A percentile compares a stretch with the other conserved stretches of the same genome.
These are phyloP conservation scores for Diaporthe humulicola DNA, from an alignment of 2,329 filamentous ascomycete genomes.

Conservation along the genomic window DNA sequence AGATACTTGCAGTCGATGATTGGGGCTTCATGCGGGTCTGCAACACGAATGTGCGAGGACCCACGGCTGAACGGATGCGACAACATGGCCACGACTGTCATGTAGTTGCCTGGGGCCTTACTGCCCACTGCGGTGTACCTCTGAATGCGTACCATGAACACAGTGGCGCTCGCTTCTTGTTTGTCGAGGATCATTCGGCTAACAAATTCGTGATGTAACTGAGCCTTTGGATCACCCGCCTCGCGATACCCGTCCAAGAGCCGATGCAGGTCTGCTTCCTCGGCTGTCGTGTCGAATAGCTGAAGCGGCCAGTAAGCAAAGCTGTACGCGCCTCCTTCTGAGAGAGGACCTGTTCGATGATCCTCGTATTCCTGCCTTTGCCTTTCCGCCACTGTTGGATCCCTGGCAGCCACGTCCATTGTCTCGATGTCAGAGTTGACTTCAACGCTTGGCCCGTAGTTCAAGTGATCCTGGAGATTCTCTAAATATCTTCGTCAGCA, in stretches of 20 bases:
- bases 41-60: background rate
- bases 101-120: background rate
- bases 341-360: background rate
- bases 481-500: background rate
- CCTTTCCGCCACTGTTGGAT: background rate
- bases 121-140: background rate
- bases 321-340: constrained; percentile 3
- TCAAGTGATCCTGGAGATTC: constrained; percentile 14
- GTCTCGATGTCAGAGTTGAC: constrained; percentile 3
- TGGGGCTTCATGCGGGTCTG: background rate
- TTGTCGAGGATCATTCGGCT: background rate
- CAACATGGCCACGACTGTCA: constrained; percentile 23
- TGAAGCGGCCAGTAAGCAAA: constrained; percentile 8
- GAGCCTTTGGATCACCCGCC: background rate
- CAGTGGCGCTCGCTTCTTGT: background rate
- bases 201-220: background rate
- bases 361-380: background rate
- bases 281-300: background rate
- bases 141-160: background rate
- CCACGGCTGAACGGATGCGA: constrained; percentile 9
- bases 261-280: background rate
- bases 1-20: constrained; percentile 12
- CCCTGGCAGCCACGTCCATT: background rate
- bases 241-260: background rate
- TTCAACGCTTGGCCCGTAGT: constrained; percentile 19